Percentiles rank a stretch among this genome's conserved stretches.
These are phyloP conservation scores for Andrographis paniculata DNA, from an alignment of 305 asterid species.

Conservation along the genomic window DNA sequence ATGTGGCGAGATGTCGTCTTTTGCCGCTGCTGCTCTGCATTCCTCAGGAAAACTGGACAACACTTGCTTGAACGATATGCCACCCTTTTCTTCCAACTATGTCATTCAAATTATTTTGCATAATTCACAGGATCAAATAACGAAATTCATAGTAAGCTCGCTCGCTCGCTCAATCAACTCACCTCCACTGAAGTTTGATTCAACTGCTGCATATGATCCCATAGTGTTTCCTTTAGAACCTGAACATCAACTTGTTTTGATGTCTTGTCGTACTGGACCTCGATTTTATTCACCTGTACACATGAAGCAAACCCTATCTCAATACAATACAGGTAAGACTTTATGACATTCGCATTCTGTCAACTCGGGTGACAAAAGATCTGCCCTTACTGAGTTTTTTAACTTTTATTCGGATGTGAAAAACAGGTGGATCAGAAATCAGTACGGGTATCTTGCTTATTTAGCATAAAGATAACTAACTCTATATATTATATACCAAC, in stretches of 20 bases:
- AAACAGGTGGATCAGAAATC: no score
- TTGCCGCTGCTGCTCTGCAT: slow-evolving; percentile 53
- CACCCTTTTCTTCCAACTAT: slow-evolving; percentile 20
- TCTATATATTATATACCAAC: no score
- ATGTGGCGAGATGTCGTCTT: slow-evolving; percentile 61
- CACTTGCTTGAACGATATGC: slow-evolving; percentile 54
- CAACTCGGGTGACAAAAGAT: no score
- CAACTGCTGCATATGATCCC: slow-evolving; percentile 55
- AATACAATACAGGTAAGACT: slow-evolving; percentile 10
- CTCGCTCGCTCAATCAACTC: not conserved
- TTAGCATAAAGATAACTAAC: no score
- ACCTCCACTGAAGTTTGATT: slow-evolving; percentile 39
- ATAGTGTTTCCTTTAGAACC: slow-evolving; percentile 75
- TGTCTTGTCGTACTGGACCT: slow-evolving; percentile 77
- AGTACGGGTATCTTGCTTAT: no score
- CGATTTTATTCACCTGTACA: slow-evolving; percentile 69
- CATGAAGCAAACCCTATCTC: no score
- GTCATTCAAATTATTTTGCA: slow-evolving; percentile 4
- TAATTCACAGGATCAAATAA: not conserved
- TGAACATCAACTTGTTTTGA: slow-evolving; percentile 96
- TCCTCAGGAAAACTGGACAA: slow-evolving; percentile 48
- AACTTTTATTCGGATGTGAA: no score
- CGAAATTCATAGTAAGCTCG: not conserved
- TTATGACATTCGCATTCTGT: no score
- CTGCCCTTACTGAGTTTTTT: no score